Percentiles rank a stretch among this genome's conserved stretches.
Conservation (phyloP, 139 green algal species). For the Volvox reticuliferus region DNA sequence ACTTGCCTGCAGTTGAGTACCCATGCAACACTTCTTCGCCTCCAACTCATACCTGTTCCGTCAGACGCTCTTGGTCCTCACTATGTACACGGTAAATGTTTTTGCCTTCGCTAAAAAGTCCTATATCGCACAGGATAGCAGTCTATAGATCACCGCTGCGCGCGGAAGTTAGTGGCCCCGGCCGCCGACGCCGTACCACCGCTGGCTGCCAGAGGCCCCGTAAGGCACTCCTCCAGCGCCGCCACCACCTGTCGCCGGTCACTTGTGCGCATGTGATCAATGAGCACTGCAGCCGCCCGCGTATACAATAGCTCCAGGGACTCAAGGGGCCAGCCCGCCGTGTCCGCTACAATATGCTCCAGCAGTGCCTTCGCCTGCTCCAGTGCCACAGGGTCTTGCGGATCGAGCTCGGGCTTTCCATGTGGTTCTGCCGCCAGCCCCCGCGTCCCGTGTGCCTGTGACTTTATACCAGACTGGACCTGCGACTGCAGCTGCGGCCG, state of each 20-base stretch:
- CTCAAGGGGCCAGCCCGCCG: constrained; percentile 54
- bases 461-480: no score
- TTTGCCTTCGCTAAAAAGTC: no score
- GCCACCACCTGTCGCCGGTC: constrained; percentile 50
- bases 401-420: neutral
- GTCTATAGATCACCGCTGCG: neutral
- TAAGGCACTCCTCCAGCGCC: constrained; percentile 1
- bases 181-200: neutral
- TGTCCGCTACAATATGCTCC: constrained; percentile 37
- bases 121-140: no score
- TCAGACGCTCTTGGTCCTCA: no score
- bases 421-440: no score
- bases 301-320: constrained; percentile 62
- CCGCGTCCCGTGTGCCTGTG: no score
- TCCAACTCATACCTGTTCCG: no score
- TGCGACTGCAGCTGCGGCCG: no score
- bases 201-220: neutral
- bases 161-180: neutral
- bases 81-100: no score
- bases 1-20: no score
- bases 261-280: neutral
- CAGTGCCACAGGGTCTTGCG: neutral
- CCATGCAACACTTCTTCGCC: no score
- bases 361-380: constrained; percentile 38
- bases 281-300: constrained; percentile 46